A percentile compares a stretch with the other conserved stretches of the same genome.
phyloP scores from a whole-genome alignment of 23 red algal species.

The Porphyridium purpureum region DNA sequence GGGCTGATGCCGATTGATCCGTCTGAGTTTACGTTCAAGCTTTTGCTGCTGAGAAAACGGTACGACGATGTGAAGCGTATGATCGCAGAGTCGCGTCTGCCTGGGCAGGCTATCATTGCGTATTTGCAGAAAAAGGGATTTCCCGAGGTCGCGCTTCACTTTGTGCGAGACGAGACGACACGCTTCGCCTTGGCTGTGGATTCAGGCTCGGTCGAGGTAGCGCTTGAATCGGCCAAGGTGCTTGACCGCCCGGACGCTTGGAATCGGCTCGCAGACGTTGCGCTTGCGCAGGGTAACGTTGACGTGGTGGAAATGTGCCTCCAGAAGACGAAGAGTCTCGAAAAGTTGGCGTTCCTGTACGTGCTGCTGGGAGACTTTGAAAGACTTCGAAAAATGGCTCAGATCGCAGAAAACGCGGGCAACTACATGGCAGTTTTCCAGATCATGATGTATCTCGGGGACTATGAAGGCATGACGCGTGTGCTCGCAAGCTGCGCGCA shows the following conservation, averaged over 20 bases:
- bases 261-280: conserved; percentile 39
- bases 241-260: conserved; percentile 66
- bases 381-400: conserved; percentile 59
- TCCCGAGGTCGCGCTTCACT: conserved; percentile 88
- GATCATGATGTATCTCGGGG: conserved; percentile 77
- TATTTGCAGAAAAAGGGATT: conserved; percentile 97
- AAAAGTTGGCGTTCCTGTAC: conserved; percentile 79
- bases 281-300: conserved; percentile 71
- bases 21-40: conserved; percentile 94
- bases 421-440: conserved; percentile 65
- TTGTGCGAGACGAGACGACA: conserved; percentile 87
- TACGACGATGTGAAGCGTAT: conserved; percentile 88
- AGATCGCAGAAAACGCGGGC: conserved; percentile 69
- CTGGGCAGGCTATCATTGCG: conserved; percentile 80
- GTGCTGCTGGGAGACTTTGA: conserved; percentile 90
- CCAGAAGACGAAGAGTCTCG: conserved; percentile 68
- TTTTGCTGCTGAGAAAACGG: conserved; percentile 68
- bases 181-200: conserved; percentile 88
- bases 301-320: conserved; percentile 75
- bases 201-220: conserved; percentile 74
- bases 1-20: conserved; percentile 82
- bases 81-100: conserved; percentile 71
- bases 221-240: conserved; percentile 58
- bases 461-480: conserved; percentile 27
- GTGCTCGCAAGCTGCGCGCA: conserved; percentile 70